Conservation (phyloP, 2,329 filamentous ascomycete species). For the Xylogone sp. region DNA sequence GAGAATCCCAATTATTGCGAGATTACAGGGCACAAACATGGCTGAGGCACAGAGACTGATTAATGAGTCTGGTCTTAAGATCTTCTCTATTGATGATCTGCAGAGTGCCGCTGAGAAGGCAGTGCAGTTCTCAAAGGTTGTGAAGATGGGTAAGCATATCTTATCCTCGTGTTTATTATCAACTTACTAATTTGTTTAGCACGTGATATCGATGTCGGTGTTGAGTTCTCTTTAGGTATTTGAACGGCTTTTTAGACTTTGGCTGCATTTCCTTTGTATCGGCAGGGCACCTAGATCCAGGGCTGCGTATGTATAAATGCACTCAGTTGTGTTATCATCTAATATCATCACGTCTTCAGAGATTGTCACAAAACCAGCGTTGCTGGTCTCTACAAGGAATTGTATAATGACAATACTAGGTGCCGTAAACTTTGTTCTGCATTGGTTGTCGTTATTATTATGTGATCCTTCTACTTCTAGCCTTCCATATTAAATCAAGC, state of each 20-base stretch:
- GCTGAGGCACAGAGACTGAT: constrained; percentile 88
- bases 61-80: constrained; percentile 97
- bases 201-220: constrained; percentile 93
- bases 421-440: too few relatives aligned
- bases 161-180: constrained; percentile 1
- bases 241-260: constrained; percentile 36
- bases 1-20: constrained; percentile 92
- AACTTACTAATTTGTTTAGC: constrained; percentile 45
- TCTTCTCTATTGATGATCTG: constrained; percentile 98
- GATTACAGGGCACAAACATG: constrained; percentile 98
- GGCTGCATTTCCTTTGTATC: constrained; percentile 25
- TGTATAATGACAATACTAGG: not conserved
- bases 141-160: constrained; percentile 80
- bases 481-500: not conserved
- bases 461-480: too few relatives aligned
- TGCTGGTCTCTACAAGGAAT: not conserved
- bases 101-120: constrained; percentile 97
- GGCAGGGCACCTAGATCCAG: constrained; percentile 10
- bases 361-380: not conserved
- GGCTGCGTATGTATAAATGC: not conserved
- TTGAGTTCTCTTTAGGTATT: constrained; percentile 93
- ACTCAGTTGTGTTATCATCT: not conserved
- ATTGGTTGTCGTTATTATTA: too few relatives aligned
- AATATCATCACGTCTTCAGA: not conserved
- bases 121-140: constrained; percentile 97